Base-by-base conservation (phyloP, 768 basidiomycete genomes). In the Trametes maxima region DNA sequence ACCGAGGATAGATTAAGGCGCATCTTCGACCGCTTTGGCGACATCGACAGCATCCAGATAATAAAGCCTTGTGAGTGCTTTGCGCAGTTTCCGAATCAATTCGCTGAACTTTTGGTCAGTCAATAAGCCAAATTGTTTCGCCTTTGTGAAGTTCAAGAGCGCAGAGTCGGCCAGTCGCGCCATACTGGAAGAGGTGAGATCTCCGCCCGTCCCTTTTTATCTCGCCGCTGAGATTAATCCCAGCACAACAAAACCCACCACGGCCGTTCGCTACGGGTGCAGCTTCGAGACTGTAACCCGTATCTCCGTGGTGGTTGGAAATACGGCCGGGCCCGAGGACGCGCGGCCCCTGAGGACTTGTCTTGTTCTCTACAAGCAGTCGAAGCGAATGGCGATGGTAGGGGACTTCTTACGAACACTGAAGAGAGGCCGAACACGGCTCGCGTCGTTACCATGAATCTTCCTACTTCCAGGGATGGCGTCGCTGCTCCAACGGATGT, bases 211-310 rank as follows among this genome's bases (percentile, higher is more conserved):
- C n/a, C 1, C 6, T 19, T 7, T 7, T 21, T 1, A 1, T 1
- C 14, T 12, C 17, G 11, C 8, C 17, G n/a, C 42, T 47, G 13
- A 39, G 1, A 3, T 5, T 22, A 24, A 13, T 0, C 11, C 6
- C 44, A 92, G 90, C 86, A 92, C 65, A 87, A 90, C 69, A 84
- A 83, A 44, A 71, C 85, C 14, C 79, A 88, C 58, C 83, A 85
- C 54, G 90, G 89, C 25, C 85, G 88, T 46, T 78, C 84, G 4
- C 85, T 93, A 70, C 85, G 90, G 19, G 89, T 93, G 37, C 88
- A 91, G 65, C 75, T 92, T 39, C 82, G 89, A 44, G 89, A 90
- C 64, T 82, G 82, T 68, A 84, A 88, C 63, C 83, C 84, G 35
- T 74, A 77, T n/a, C 44, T 58, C 8, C 82, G 82, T 47, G 78